phyloP scores from a whole-genome alignment of 805 yeast genomes.

The Tetrapisispora nanseiensis region DNA sequence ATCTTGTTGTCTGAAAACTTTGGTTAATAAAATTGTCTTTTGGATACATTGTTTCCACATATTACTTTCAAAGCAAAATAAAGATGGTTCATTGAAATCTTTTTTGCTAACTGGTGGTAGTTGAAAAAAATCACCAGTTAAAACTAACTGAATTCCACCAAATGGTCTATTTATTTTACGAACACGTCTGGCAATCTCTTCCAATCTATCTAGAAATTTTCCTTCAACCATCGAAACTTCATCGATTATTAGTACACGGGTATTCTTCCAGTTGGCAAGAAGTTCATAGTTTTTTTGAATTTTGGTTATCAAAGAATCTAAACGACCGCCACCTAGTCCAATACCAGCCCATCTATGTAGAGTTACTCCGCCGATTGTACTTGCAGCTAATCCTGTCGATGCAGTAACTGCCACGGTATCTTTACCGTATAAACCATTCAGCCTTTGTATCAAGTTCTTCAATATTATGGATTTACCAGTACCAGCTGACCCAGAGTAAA shows the following conservation, averaged over 20 bases:
- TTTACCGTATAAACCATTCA: slow-evolving; percentile 36
- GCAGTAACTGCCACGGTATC: slow-evolving; percentile 78
- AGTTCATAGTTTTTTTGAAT: slow-evolving; percentile 14
- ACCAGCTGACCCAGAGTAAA: slow-evolving; percentile 81
- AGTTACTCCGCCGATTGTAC: slow-evolving; percentile 85
- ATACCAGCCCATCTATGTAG: slow-evolving; percentile 79
- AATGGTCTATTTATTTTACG: slow-evolving; percentile 51
- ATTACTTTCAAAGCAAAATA: slow-evolving; percentile 66
- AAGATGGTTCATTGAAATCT: slow-evolving; percentile 21
- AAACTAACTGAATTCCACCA: slow-evolving; percentile 85
- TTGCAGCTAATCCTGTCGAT: slow-evolving; percentile 93
- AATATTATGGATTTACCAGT: slow-evolving; percentile 75
- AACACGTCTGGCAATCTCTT: slow-evolving; percentile 52
- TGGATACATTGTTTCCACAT: slow-evolving; percentile 59
- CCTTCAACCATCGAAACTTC: slow-evolving; percentile 95
- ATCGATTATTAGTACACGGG: slow-evolving; percentile 72
- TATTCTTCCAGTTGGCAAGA: slow-evolving; percentile 43
- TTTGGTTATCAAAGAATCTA: slow-evolving; percentile 30
- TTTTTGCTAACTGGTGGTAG: slow-evolving; percentile 74
- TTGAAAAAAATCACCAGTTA: slow-evolving; percentile 95
- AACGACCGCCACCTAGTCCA: slow-evolving; percentile 60
- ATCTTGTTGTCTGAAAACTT: slow-evolving; percentile 84
- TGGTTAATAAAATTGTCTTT: slow-evolving; percentile 58
- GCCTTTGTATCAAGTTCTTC: slow-evolving; percentile 48
- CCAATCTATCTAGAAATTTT: slow-evolving; percentile 60